Conservation (phyloP, 352 stramenopile species). For the Globisporangium heterothallicum region DNA sequence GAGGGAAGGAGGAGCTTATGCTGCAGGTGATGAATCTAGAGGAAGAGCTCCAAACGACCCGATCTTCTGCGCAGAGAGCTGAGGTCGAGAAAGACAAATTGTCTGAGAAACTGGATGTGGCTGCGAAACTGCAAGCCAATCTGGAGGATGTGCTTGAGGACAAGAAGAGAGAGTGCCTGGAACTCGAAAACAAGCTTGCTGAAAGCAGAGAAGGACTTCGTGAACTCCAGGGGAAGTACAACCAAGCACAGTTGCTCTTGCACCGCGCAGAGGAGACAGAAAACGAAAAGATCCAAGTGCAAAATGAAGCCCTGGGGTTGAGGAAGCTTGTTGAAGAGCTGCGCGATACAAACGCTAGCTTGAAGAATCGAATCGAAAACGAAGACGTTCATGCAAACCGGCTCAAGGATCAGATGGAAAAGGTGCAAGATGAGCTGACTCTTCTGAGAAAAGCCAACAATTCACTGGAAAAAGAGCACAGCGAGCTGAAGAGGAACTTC, state of each 20-base stretch:
- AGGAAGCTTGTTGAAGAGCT: slow-evolving; percentile 60
- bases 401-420: slow-evolving; percentile 43
- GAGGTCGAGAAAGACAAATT: slow-evolving; percentile 50
- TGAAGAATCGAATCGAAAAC: slow-evolving; percentile 52
- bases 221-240: slow-evolving; percentile 31
- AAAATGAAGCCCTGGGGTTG: slow-evolving; percentile 54
- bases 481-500: slow-evolving; percentile 47
- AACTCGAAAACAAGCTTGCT: slow-evolving; percentile 35
- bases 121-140: slow-evolving; percentile 32
- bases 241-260: slow-evolving; percentile 31
- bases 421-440: slow-evolving; percentile 35
- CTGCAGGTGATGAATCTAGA: slow-evolving; percentile 53
- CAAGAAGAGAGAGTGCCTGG: slow-evolving; percentile 45
- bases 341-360: slow-evolving; percentile 50
- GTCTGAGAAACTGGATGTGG: slow-evolving; percentile 24
- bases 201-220: slow-evolving; percentile 46
- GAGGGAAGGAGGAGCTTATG: slow-evolving; percentile 52
- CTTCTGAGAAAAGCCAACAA: slow-evolving; percentile 27
- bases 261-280: slow-evolving; percentile 49
- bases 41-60: slow-evolving; percentile 43
- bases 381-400: slow-evolving; percentile 35
- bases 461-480: slow-evolving; percentile 44
- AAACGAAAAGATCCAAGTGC: slow-evolving; percentile 58
- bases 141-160: slow-evolving; percentile 40
- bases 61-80: slow-evolving; percentile 26